Conservation (phyloP, 2,329 filamentous ascomycete species). For the Aspergillus candidus region DNA sequence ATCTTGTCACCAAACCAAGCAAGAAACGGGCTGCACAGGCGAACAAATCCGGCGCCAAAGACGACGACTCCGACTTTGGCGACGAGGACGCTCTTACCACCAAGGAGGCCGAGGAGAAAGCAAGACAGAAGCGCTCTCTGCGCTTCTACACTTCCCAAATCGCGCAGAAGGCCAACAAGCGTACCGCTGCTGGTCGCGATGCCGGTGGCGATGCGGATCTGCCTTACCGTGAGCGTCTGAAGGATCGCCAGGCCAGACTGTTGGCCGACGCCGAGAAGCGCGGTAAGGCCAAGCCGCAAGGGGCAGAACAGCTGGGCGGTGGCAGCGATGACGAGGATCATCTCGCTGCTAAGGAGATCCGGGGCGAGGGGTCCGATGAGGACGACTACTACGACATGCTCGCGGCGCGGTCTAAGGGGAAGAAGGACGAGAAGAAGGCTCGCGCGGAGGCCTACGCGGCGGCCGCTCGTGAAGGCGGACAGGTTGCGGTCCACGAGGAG, state of each 20-base stretch:
- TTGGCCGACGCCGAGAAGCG: slow-evolving; percentile 83
- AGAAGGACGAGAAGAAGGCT: slow-evolving; percentile 70
- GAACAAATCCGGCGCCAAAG: slow-evolving; percentile 28
- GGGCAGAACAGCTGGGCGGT: slow-evolving; percentile 63
- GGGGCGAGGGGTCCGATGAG: slow-evolving; percentile 36
- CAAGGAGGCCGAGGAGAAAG: slow-evolving; percentile 78
- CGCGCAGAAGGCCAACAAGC: slow-evolving; percentile 86
- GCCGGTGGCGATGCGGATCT: slow-evolving; percentile 53
- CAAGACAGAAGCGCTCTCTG: slow-evolving; percentile 79
- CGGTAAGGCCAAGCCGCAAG: slow-evolving; percentile 58
- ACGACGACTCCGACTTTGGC: slow-evolving; percentile 80
- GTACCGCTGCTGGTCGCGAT: slow-evolving; percentile 57
- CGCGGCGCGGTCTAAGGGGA: slow-evolving; percentile 49
- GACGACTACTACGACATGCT: slow-evolving; percentile 82
- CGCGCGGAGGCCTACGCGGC: slow-evolving; percentile 51
- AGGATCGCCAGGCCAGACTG: slow-evolving; percentile 77
- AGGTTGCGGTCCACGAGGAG: slow-evolving; percentile 60
- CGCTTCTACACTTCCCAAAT: slow-evolving; percentile 99
- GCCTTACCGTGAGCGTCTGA: slow-evolving; percentile 80
- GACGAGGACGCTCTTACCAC: slow-evolving; percentile 77
- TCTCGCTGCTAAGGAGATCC: slow-evolving; percentile 47
- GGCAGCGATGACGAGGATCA: slow-evolving; percentile 62
- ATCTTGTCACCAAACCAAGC: slow-evolving; percentile 48
- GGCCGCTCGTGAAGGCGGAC: slow-evolving; percentile 52
- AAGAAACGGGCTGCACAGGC: slow-evolving; percentile 41